These are phyloP conservation scores for Rhodotorula glutinis DNA, from an alignment of 1,284 basidiomycete species.

Conservation along the genomic window DNA sequence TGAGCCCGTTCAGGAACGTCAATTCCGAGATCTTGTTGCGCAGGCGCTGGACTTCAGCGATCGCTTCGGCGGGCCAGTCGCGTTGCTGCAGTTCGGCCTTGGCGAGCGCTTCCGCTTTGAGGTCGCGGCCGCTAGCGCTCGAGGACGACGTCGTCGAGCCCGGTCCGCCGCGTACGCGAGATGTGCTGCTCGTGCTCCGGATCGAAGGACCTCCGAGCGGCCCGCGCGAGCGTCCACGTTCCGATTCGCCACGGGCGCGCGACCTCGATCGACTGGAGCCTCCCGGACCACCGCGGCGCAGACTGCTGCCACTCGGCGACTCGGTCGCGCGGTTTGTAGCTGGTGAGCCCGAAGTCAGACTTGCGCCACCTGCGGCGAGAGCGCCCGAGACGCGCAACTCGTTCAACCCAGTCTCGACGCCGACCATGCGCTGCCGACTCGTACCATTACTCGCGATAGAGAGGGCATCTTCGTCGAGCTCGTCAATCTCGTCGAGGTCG, in stretches of 20 bases:
- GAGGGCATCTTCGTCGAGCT: slow-evolving; percentile 22
- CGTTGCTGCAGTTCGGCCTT: slow-evolving; percentile 5
- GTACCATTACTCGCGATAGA: background rate
- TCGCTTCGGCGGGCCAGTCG: slow-evolving; percentile 25
- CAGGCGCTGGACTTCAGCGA: slow-evolving; percentile 37
- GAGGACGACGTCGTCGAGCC: slow-evolving; percentile 7
- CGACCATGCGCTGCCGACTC: slow-evolving; percentile 22
- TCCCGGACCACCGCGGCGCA: background rate
- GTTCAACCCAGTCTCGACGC: slow-evolving; percentile 32
- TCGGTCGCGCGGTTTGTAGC: background rate
- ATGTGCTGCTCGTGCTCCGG: slow-evolving; percentile 16
- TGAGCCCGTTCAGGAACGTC: slow-evolving; percentile 44
- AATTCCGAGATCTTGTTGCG: slow-evolving; percentile 43
- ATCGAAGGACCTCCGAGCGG: slow-evolving; percentile 3
- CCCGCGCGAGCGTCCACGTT: slow-evolving; percentile 27
- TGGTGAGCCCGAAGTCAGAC: background rate
- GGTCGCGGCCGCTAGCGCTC: background rate
- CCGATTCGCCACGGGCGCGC: slow-evolving; percentile 19
- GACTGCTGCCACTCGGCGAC: background rate
- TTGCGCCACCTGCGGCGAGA: background rate
- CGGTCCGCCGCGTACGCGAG: slow-evolving; percentile 11
- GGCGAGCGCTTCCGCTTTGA: slow-evolving; percentile 1
- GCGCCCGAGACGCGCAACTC: slow-evolving; percentile 30
- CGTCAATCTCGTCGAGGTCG: slow-evolving; percentile 34
- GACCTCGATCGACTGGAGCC: slow-evolving; percentile 14